A percentile compares a stretch with the other conserved stretches of the same genome.
Conservation (phyloP, 208 protist species). For the Leishmania martiniquensis region DNA sequence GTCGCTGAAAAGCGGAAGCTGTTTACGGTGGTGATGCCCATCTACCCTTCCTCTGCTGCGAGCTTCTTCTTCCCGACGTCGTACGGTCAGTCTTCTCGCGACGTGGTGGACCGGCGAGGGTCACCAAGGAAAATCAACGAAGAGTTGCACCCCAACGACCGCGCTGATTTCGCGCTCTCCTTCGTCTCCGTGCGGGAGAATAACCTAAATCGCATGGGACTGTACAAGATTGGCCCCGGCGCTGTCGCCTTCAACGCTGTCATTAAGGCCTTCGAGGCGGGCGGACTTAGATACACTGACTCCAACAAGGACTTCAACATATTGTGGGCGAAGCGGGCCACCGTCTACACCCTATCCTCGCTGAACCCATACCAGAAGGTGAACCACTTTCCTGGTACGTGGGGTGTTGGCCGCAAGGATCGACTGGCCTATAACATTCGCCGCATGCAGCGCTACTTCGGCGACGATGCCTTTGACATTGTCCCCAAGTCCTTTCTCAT, state of each 20-base stretch:
- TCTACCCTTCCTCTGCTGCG: slow-evolving; percentile 59
- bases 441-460: slow-evolving; percentile 81
- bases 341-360: slow-evolving; percentile 71
- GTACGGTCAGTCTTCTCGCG: slow-evolving; percentile 44
- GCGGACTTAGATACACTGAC: slow-evolving; percentile 84
- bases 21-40: slow-evolving; percentile 63
- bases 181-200: slow-evolving; percentile 70
- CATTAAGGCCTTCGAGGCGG: slow-evolving; percentile 84
- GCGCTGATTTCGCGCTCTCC: slow-evolving; percentile 45
- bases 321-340: slow-evolving; percentile 92
- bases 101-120: slow-evolving; percentile 39
- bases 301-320: slow-evolving; percentile 90
- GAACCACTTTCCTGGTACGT: slow-evolving; percentile 94
- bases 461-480: slow-evolving; percentile 75
- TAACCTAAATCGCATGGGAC: slow-evolving; percentile 84
- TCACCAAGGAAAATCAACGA: slow-evolving; percentile 69
- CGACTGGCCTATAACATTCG: slow-evolving; percentile 80
- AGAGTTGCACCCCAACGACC: slow-evolving; percentile 64
- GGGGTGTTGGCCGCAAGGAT: slow-evolving; percentile 92
- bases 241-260: slow-evolving; percentile 92
- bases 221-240: slow-evolving; percentile 91
- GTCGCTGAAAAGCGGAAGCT: slow-evolving; percentile 16
- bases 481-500: slow-evolving; percentile 85
- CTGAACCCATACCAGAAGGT: slow-evolving; percentile 90
- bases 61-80: slow-evolving; percentile 83